Conservation (phyloP, 306 rosid species). For the Adenanthera pavonina region DNA sequence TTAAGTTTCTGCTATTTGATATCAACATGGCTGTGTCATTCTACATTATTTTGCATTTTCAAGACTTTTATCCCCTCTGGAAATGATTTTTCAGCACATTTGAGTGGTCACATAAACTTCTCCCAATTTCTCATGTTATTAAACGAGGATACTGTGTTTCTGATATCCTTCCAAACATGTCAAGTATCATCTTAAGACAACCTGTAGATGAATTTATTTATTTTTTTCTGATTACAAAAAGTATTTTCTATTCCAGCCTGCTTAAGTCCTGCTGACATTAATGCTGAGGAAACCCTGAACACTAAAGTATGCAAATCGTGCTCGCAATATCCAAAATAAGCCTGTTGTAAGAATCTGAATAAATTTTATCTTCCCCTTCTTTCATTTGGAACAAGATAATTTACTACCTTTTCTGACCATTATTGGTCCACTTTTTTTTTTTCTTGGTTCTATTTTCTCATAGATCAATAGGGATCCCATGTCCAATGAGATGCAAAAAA, state of each 20-base stretch:
- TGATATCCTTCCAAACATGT: slow-evolving; percentile 17
- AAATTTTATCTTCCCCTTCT: slow-evolving; percentile 10
- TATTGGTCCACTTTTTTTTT: slow-evolving; percentile 31
- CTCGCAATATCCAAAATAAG: slow-evolving; percentile 96
- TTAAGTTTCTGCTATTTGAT: slow-evolving; percentile 12
- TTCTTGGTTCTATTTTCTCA: slow-evolving; percentile 35
- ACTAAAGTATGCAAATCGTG: slow-evolving; percentile 99
- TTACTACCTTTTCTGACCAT: slow-evolving; percentile 31
- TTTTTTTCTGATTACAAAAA: slow-evolving; percentile 41
- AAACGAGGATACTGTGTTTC: slow-evolving; percentile 5
- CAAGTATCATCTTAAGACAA: slow-evolving; percentile 29
- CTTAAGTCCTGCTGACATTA: slow-evolving; percentile 98
- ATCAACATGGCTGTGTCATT: slow-evolving; percentile 21
- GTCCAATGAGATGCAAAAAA: slow-evolving; percentile 95
- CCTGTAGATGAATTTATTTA: slow-evolving; percentile 2
- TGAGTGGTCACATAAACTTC: slow-evolving; percentile 15
- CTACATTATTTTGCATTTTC: slow-evolving; percentile 13
- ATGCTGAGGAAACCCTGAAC: slow-evolving; percentile 99
- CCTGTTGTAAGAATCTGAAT: slow-evolving; percentile 77
- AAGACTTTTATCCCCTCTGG: background rate
- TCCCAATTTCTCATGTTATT: slow-evolving; percentile 14
- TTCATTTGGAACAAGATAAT: slow-evolving; percentile 27
- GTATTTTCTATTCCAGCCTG: slow-evolving; percentile 70
- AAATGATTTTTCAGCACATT: slow-evolving; percentile 29
- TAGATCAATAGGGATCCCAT: slow-evolving; percentile 98